Percentiles rank a stretch among this genome's conserved stretches.
Evolutionary conservation across 1,139 yeast species (phyloP).

Genomic region (Taiozyma onychis): DNA sequence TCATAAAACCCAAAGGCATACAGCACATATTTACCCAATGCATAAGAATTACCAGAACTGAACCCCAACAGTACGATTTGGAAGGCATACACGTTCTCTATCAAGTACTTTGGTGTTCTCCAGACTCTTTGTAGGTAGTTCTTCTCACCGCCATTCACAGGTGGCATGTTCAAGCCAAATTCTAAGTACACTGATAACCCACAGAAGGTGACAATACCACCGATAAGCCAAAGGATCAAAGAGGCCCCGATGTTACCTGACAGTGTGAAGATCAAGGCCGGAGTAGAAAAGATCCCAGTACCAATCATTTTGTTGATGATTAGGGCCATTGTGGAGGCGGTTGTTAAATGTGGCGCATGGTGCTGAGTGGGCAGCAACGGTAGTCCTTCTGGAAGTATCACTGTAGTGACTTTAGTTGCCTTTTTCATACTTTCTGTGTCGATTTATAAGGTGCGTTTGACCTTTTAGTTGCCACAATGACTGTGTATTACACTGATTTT

Average conservation of each 20-base stretch:
- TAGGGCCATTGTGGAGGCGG: constrained; percentile 27
- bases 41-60: constrained; percentile 46
- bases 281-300: constrained; percentile 47
- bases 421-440: not conserved
- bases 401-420: not conserved
- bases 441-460: not conserved
- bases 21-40: constrained; percentile 44
- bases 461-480: not conserved
- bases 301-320: constrained; percentile 49
- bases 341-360: constrained; percentile 14
- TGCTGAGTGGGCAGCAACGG: constrained; percentile 2
- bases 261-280: constrained; percentile 40
- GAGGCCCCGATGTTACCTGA: constrained; percentile 40
- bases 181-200: constrained; percentile 43
- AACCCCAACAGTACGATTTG: constrained; percentile 44
- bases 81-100: constrained; percentile 37
- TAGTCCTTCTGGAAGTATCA: not conserved
- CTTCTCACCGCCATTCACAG: constrained; percentile 43
- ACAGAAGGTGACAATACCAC: constrained; percentile 41
- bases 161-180: constrained; percentile 42
- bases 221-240: constrained; percentile 36
- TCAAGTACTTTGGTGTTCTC: constrained; percentile 14
- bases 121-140: constrained; percentile 42
- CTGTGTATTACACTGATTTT: not conserved
- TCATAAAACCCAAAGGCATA: constrained; percentile 32